A percentile compares a stretch with the other conserved stretches of the same genome.
phyloP scores from a whole-genome alignment of 805 yeast species.

The Kurtzmaniella fragi region DNA sequence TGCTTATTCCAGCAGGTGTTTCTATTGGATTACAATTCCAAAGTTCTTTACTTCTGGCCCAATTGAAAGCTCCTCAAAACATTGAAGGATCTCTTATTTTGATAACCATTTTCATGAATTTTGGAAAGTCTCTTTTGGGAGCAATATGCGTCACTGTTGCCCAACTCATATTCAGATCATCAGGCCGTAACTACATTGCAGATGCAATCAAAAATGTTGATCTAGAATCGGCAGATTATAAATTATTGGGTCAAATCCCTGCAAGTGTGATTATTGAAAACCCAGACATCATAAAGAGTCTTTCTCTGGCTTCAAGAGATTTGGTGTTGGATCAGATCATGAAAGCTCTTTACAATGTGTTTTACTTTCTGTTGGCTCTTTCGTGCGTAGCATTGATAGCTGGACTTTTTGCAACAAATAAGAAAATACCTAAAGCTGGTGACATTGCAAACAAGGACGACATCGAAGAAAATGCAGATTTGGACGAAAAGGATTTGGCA shows the following conservation, averaged over 20 bases:
- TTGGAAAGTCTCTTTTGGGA: slow-evolving; percentile 27
- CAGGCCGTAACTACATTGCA: slow-evolving; percentile 14
- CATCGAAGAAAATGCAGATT: slow-evolving; percentile 3
- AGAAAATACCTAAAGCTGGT: slow-evolving; percentile 34
- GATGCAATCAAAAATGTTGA: not conserved
- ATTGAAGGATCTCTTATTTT: slow-evolving; percentile 32
- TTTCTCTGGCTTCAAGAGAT: slow-evolving; percentile 18
- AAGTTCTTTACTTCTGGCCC: slow-evolving; percentile 30
- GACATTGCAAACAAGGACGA: slow-evolving; percentile 12
- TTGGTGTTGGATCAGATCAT: slow-evolving; percentile 27
- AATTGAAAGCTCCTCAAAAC: slow-evolving; percentile 30
- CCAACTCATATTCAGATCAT: slow-evolving; percentile 24
- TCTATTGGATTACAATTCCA: slow-evolving; percentile 35
- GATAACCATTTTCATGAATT: slow-evolving; percentile 29
- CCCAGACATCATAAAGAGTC: slow-evolving; percentile 21
- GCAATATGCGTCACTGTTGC: slow-evolving; percentile 26
- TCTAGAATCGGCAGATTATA: slow-evolving; percentile 9
- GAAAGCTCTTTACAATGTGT: slow-evolving; percentile 35
- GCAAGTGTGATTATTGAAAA: slow-evolving; percentile 15
- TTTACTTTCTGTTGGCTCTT: slow-evolving; percentile 35
- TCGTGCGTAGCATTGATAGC: slow-evolving; percentile 25
- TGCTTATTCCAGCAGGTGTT: slow-evolving; percentile 28
- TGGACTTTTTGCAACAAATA: slow-evolving; percentile 35
- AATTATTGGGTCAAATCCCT: slow-evolving; percentile 9
- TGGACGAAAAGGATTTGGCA: not conserved